These are phyloP conservation scores for Pneumocystis carinii DNA, from an alignment of 1,139 yeast species.

Conservation along the genomic window DNA sequence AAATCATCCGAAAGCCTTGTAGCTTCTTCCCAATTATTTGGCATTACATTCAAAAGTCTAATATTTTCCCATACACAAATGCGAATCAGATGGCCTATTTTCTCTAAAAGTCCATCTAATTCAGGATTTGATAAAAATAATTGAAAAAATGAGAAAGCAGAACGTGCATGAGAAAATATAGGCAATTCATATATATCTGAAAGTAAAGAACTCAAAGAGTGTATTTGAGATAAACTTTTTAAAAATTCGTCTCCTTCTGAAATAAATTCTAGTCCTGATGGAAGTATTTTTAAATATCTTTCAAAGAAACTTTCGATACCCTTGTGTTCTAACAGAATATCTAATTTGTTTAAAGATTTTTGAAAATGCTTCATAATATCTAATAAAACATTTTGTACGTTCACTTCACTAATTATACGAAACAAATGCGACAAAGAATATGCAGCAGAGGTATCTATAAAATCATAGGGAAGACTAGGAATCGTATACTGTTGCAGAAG, in stretches of 20 bases:
- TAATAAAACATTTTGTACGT: constrained; percentile 6
- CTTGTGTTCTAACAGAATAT: constrained; percentile 4
- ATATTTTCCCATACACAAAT: constrained; percentile 16
- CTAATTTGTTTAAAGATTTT: constrained; percentile 4
- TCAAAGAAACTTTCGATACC: constrained; percentile 10
- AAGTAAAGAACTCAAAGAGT: constrained; percentile 12
- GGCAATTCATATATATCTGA: constrained; percentile 14
- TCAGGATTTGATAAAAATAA: constrained; percentile 12
- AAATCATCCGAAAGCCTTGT: constrained; percentile 12
- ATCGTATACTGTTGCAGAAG: constrained; percentile 20
- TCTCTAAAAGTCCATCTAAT: constrained; percentile 8
- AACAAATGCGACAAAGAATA: constrained; percentile 18
- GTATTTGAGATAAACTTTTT: constrained; percentile 12
- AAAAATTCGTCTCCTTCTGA: constrained; percentile 11
- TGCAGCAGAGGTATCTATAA: constrained; percentile 23
- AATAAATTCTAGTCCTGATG: not conserved
- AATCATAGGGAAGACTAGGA: constrained; percentile 25
- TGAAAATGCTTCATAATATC: constrained; percentile 8
- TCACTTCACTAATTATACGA: constrained; percentile 12
- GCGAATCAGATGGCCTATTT: constrained; percentile 14
- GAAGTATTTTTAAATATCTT: constrained; percentile 1
- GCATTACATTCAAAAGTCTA: constrained; percentile 9
- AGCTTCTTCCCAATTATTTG: constrained; percentile 15
- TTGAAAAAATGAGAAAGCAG: constrained; percentile 11
- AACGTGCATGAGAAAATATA: constrained; percentile 13